phyloP scores from a whole-genome alignment of 192 early-diverging fungal genomes.

The Lunasporangiospora selenospora region DNA sequence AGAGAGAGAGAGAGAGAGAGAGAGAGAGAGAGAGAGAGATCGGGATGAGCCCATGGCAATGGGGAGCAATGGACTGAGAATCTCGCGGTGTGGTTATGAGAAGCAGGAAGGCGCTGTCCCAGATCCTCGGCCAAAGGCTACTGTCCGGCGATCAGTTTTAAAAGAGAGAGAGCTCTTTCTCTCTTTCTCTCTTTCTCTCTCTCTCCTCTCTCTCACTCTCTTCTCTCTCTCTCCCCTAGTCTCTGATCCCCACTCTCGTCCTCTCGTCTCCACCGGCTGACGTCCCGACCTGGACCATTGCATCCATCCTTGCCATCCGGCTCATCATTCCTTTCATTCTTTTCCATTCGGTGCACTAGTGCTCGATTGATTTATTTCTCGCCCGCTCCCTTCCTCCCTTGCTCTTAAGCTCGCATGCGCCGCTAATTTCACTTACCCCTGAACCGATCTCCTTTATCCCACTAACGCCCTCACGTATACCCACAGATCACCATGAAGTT shows the following conservation, averaged over 20 bases:
- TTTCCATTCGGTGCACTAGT: neutral
- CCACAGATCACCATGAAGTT: conserved; percentile 21
- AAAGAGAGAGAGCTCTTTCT: neutral
- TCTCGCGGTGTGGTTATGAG: too few species aligned
- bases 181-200: neutral
- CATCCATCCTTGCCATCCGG: too few species aligned
- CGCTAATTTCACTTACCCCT: neutral
- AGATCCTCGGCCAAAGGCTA: too few species aligned
- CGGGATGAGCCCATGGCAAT: neutral
- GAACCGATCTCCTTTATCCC: too few species aligned
- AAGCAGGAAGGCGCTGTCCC: too few species aligned
- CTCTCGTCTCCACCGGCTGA: neutral
- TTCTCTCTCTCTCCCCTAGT: neutral
- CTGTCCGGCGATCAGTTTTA: too few species aligned
- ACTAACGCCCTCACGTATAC: neutral
- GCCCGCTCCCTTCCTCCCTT: too few species aligned
- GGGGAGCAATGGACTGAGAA: too few species aligned
- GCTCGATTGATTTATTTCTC: neutral
- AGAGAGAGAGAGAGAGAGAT: neutral
- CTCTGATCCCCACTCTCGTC: neutral
- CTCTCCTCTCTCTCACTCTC: neutral
- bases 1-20: too few species aligned
- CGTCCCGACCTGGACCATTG: too few species aligned
- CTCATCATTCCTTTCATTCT: neutral
- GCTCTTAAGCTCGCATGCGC: neutral